Evolutionary conservation across 1,284 basidiomycete genomes (phyloP), one percentile per base, ranked within the genome.

Genomic region (Fomitopsis pinicola): DNA sequence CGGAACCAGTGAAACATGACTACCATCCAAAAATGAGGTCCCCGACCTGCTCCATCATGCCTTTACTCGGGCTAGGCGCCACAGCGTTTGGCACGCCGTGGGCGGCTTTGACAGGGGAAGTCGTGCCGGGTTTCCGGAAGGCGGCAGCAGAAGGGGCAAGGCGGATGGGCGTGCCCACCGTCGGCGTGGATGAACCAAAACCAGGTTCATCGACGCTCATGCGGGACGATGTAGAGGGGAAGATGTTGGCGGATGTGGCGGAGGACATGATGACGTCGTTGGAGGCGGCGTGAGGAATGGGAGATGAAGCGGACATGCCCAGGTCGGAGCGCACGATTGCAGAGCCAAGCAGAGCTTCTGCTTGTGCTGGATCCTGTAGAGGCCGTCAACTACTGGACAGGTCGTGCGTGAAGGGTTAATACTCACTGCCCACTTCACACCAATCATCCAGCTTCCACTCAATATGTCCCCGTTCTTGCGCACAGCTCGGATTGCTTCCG

Each of bases 1-100:
- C 33, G 33, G 30, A 12, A 30, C 22, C 48, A 17, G 33, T 38
- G 38, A 22, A 40, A 45, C 9, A 22, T 45, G 30, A 30, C 17
- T 83, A 87, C 87, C 87, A 89, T 26, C 88, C 88, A 72, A 91
- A 90, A 57, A 91, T 85, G 64, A 89, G 70, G 76, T 91, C 88
- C n/a, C 86, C 86, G 46, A 91, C 83, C 71, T 89, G 87, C 12
- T 88, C 87, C 3, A 91, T 62, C 64, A 90, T 68, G 5, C 87
- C 79, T 70, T 86, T 90, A 59, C 66, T 78, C n/a, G 81, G 77
- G 2, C 58, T 56, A 5, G 67, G 59, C 5, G 63, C 59, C 1
- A 63, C 22, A 55, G 54, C 28, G 42, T 45, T 55, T 45, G 67
- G 38, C 35, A 55, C 44, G 54, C 36, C 33, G 30, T 42, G 61